phyloP scores from a whole-genome alignment of 495 filamentous ascomycete genomes.

The Aspergillus ellipticus region DNA sequence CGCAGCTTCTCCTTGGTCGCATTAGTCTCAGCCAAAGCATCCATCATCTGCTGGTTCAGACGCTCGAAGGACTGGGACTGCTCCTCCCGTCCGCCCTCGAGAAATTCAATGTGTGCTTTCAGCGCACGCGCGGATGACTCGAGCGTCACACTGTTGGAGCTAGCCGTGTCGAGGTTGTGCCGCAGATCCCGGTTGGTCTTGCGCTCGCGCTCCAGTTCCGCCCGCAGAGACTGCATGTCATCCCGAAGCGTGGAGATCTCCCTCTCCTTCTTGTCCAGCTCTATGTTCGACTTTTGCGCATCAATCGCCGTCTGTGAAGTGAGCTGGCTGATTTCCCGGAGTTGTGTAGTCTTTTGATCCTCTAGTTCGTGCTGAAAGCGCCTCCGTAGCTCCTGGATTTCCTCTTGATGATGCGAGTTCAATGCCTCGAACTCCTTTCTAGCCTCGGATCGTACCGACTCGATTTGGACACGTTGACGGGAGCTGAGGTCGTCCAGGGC shows the following conservation, averaged over 20 bases:
- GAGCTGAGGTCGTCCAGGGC: slow-evolving; percentile 55
- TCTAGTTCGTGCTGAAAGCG: slow-evolving; percentile 56
- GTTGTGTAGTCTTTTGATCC: slow-evolving; percentile 55
- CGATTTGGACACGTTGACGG: slow-evolving; percentile 46
- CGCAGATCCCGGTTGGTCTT: slow-evolving; percentile 51
- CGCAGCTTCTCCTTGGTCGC: slow-evolving; percentile 77
- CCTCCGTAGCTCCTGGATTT: slow-evolving; percentile 45
- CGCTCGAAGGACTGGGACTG: slow-evolving; percentile 76
- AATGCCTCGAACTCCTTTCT: slow-evolving; percentile 39
- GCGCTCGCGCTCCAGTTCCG: slow-evolving; percentile 62
- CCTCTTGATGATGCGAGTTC: slow-evolving; percentile 43
- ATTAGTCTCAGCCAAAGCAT: slow-evolving; percentile 65
- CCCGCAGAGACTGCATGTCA: slow-evolving; percentile 50
- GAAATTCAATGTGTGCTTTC: slow-evolving; percentile 74
- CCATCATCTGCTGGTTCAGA: slow-evolving; percentile 71
- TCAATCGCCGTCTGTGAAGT: slow-evolving; percentile 58
- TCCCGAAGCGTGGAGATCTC: slow-evolving; percentile 53
- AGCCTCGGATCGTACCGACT: slow-evolving; percentile 36
- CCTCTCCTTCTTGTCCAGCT: slow-evolving; percentile 58
- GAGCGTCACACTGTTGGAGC: slow-evolving; percentile 59
- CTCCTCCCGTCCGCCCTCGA: slow-evolving; percentile 82
- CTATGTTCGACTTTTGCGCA: slow-evolving; percentile 58
- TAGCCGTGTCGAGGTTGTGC: slow-evolving; percentile 60
- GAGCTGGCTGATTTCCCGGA: slow-evolving; percentile 64
- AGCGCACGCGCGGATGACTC: slow-evolving; percentile 72